phyloP scores from a whole-genome alignment of 1,284 basidiomycete species.

The Cystobasidium slooffiae region DNA sequence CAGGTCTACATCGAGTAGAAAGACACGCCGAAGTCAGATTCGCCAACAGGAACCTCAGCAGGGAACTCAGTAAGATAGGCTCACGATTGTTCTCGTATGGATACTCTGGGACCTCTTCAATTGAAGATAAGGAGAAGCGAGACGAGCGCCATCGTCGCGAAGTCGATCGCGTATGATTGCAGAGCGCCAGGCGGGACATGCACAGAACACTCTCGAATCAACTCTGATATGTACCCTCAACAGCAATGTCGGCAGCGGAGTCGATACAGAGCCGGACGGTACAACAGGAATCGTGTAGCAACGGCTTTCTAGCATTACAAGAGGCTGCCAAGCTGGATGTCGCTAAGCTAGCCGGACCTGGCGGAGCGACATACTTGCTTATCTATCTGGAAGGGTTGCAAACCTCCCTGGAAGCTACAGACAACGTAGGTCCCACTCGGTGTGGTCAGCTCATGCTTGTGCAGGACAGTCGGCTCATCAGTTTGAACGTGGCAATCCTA shows the following conservation, averaged over 20 bases:
- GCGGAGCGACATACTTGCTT: constrained; percentile 13
- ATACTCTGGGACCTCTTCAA: too few relatives aligned
- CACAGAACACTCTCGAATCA: too few relatives aligned
- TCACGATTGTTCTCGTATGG: too few relatives aligned
- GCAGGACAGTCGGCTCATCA: not conserved
- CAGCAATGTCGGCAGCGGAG: not conserved
- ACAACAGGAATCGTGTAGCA: too few relatives aligned
- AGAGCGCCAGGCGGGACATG: too few relatives aligned
- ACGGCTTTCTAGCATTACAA: constrained; percentile 41
- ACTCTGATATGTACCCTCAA: not conserved
- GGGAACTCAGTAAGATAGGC: not conserved
- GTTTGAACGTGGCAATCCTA: not conserved
- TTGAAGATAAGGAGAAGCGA: too few relatives aligned
- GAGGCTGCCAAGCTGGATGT: constrained; percentile 47
- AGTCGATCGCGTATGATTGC: too few relatives aligned
- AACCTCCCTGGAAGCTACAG: not conserved
- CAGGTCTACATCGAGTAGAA: not conserved
- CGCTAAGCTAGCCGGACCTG: constrained; percentile 38
- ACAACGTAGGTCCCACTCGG: not conserved
- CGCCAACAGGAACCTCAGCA: not conserved
- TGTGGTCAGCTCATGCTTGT: not conserved
- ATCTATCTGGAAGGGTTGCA: constrained; percentile 17
- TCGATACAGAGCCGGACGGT: too few relatives aligned
- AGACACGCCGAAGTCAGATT: not conserved
- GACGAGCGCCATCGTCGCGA: too few relatives aligned